Evolutionary conservation across 2,329 filamentous ascomycete species (phyloP).

Genomic region (Orbilia javanica): DNA sequence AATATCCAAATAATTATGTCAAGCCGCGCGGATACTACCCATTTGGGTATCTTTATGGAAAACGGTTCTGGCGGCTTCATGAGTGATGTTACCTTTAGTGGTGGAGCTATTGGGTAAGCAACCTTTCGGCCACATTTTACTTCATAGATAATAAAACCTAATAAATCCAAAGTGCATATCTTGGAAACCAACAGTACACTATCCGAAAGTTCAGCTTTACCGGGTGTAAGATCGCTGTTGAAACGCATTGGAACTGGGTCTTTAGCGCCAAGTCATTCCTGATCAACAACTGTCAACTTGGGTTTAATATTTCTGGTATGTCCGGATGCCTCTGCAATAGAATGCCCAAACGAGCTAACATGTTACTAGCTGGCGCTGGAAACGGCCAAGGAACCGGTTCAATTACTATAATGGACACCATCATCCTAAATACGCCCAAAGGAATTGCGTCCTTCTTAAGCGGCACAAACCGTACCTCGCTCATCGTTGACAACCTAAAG

Average conservation of each 20-base stretch:
- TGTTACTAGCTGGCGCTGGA: slow-evolving; percentile 65
- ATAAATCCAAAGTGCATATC: slow-evolving; percentile 63
- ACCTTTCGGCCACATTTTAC: too few relatives aligned
- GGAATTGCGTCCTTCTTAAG: slow-evolving; percentile 16
- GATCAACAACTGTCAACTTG: slow-evolving; percentile 29
- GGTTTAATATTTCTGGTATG: slow-evolving; percentile 31
- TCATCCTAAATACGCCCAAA: not conserved
- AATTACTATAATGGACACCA: slow-evolving; percentile 70
- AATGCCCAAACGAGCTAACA: not conserved
- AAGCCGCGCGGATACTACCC: slow-evolving; percentile 61
- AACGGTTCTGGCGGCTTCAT: slow-evolving; percentile 81
- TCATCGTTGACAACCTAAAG: slow-evolving; percentile 74
- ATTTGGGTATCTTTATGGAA: slow-evolving; percentile 73
- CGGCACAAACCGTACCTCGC: slow-evolving; percentile 66
- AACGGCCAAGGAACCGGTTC: slow-evolving; percentile 69
- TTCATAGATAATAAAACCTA: not conserved
- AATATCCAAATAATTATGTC: slow-evolving; percentile 71
- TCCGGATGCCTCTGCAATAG: not conserved
- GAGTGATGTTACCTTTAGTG: slow-evolving; percentile 84
- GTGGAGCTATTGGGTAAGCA: slow-evolving; percentile 75
- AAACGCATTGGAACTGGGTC: slow-evolving; percentile 77
- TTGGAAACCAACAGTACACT: slow-evolving; percentile 80
- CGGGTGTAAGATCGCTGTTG: slow-evolving; percentile 82
- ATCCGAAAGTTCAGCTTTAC: slow-evolving; percentile 85
- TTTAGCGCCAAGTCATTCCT: slow-evolving; percentile 68